Evolutionary conservation across 768 basidiomycete species (phyloP), one percentile per base, ranked within the genome.

Genomic region (Kwoniella mangroviensis): DNA sequence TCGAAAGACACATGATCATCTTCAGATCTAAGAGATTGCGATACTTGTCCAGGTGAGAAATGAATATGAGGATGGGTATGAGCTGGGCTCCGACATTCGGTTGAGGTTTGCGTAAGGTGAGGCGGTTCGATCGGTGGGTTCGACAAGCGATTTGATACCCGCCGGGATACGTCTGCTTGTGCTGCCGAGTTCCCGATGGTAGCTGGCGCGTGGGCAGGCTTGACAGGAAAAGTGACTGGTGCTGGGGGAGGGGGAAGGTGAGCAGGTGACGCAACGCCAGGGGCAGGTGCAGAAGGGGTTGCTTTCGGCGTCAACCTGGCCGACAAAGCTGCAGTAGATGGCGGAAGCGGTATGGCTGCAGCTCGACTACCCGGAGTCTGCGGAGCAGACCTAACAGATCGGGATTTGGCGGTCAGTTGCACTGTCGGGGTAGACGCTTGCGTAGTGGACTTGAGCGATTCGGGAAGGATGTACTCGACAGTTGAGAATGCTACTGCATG

Each of bases 1-100:
- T 71, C 70, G 41, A 71, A 71, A 2, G 70, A 71, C 3, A 71
- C 65, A 6, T 65, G 63, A 56, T 67, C 70, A 42, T 71, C 70
- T 15, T 67, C 58, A 6, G 69, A 65, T 9, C 42, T 22, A 2
- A 63, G n/a, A 15, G 68, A 63, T 12, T 17, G 42, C 2, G 68
- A 63, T n/a, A 60, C 42, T 40, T 57, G 60, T 6, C 49, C 58
- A n/a, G 67, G 59, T 9, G 67, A 68, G 51, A 56, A 63, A 40
- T 49, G 51, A 28, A 63, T 69, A 56, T 56, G 68, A 53, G 51
- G 53, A 41, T 63, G 60, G 17, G 24, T 42, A 42, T 40, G 63
- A 26, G 61, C 12, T 21, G 21, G 22, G 12, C 17, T 17, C 7
- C 3, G 40, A 55, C 28, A 21, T 17, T 54, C 51, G 7, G 53